Base-by-base conservation (phyloP, 169 alveolate genomes). In the Sarcocystis neurona region DNA sequence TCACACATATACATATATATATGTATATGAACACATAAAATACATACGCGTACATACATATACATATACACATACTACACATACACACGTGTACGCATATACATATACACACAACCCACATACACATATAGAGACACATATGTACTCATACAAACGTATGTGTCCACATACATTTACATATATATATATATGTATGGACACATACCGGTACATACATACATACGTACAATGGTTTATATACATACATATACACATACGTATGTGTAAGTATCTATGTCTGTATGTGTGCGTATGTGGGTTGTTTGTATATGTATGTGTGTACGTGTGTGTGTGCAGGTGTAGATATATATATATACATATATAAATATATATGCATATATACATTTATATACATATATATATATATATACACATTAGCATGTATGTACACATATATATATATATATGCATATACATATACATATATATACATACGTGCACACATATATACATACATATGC, bases 51-150 rank as follows among this genome's bases (percentile, higher is more conserved):
- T 75, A 32, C 23, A 53, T 53, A 12, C 23, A 15, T 53, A 53
- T 53, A 53, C 66, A 53, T 53, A 20, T 89, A 53, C n/a, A n/a
- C n/a, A n/a, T n/a, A n/a, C n/a, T 53, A 53, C 23, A 53, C 66
- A 23, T 53, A 15, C 23, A 53, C 66, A 53, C 23, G 66, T 15
- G 23, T 23, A n/a, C n/a, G n/a, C 23, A 15, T 53, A 53, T 53
- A 23, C 23, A 23, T 87, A 53, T 53, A 53, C 30, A 53, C 23
- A 53, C 12, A 53, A 23, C 30, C 12, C 23, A 53, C 30, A 53
- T 53, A 12, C 66, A 53, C 23, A 53, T 53, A 53, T 15, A 53
- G 12, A 15, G 66, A 53, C 30, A 53, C 23, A 12, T 23, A 53
- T 53, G 23, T 53, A 53, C 12, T 15, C 23, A 15, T 12, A 12